Conservation (phyloP, 2,329 filamentous ascomycete genomes). For the Harringtonia lauricola region DNA sequence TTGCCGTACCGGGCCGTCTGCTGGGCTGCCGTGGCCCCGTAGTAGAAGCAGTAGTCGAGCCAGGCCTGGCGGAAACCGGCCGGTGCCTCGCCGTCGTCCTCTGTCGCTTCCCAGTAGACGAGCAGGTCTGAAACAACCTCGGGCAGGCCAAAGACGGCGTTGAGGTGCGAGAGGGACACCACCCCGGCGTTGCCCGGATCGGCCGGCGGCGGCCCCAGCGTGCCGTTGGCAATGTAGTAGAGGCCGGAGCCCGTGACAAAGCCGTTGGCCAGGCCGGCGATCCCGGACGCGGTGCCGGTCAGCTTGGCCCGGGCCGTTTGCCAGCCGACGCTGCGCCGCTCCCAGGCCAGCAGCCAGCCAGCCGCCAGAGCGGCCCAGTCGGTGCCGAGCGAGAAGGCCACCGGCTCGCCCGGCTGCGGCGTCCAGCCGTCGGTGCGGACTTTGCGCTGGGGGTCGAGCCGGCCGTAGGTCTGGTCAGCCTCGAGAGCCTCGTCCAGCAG, state of each 20-base stretch:
- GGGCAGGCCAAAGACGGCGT: conserved; percentile 45
- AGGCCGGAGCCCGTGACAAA: conserved; percentile 1
- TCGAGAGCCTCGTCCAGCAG: conserved; percentile 39
- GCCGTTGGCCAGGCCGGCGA: conserved; percentile 43
- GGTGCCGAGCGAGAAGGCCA: conserved; percentile 40
- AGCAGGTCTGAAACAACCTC: conserved; percentile 47
- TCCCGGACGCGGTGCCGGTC: conserved; percentile 34
- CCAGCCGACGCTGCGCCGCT: conserved; percentile 41
- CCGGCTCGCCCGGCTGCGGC: conserved; percentile 29
- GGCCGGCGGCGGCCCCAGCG: conserved; percentile 40
- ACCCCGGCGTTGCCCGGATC: conserved; percentile 40
- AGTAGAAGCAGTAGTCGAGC: conserved; percentile 51
- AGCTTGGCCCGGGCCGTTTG: conserved; percentile 40
- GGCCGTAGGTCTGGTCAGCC: conserved; percentile 38
- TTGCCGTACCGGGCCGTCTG: conserved; percentile 41
- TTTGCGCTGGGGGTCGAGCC: conserved; percentile 46
- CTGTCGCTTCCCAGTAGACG: conserved; percentile 34
- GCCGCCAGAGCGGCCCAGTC: conserved; percentile 48
- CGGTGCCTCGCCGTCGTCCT: background rate
- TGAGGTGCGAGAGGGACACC: conserved; percentile 42
- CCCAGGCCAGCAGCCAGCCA: conserved; percentile 49
- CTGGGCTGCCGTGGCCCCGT: conserved; percentile 34
- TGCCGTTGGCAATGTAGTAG: conserved; percentile 38
- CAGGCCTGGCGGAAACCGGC: conserved; percentile 38
- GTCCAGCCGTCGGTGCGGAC: conserved; percentile 41